Conservation (phyloP, 2,329 filamentous ascomycete genomes). For the Shiraia sp. region DNA sequence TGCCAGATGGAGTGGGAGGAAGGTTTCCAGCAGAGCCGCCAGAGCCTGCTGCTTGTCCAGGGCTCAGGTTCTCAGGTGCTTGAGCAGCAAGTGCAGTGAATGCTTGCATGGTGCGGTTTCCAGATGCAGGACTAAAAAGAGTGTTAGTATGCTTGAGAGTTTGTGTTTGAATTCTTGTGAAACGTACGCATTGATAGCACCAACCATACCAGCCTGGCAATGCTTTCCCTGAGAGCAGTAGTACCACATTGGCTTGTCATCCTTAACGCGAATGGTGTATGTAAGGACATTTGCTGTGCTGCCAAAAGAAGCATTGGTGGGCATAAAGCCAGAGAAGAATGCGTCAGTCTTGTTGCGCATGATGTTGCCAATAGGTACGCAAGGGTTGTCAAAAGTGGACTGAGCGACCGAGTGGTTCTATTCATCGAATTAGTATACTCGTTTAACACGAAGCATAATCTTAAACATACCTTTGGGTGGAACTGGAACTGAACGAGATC, state of each 20-base stretch:
- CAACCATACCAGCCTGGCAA: conserved; percentile 75
- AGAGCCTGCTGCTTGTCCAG: conserved; percentile 39
- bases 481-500: conserved; percentile 60
- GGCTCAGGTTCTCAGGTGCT: conserved; percentile 48
- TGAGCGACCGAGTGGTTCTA: conserved; percentile 79
- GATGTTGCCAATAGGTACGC: conserved; percentile 60
- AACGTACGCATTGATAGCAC: conserved; percentile 75
- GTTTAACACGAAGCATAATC: not conserved
- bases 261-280: conserved; percentile 72
- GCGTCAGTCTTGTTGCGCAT: conserved; percentile 53
- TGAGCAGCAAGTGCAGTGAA: conserved; percentile 44
- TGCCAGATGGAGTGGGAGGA: conserved; percentile 4
- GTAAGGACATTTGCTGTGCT: conserved; percentile 57
- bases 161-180: conserved; percentile 8
- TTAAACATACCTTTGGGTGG: conserved; percentile 46
- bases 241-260: conserved; percentile 74
- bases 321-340: conserved; percentile 69
- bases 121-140: conserved; percentile 28
- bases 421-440: conserved; percentile 11
- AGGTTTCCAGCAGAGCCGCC: conserved; percentile 10
- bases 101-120: conserved; percentile 41
- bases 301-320: conserved; percentile 49
- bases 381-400: conserved; percentile 73
- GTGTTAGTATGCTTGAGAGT: conserved; percentile 18
- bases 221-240: conserved; percentile 77